A percentile compares a stretch with the other conserved stretches of the same genome.
phyloP scores from a whole-genome alignment of 208 protist species.

The Jaenimonas drosophilae region DNA sequence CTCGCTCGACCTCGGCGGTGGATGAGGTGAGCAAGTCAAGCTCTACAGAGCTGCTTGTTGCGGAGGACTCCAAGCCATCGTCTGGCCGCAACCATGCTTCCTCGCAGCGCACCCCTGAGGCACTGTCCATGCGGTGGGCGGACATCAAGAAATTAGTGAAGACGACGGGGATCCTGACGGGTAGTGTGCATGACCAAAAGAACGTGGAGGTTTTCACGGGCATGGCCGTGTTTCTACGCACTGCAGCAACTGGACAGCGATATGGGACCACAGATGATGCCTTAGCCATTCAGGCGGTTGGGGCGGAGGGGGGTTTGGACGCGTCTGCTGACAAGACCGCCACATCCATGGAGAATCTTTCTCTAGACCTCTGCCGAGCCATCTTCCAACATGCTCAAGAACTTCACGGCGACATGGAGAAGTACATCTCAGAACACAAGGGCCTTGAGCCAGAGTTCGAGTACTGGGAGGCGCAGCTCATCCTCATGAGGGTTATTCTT shows the following conservation, averaged over 20 bases:
- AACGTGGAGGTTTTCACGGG: conserved; percentile 82
- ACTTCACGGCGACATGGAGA: conserved; percentile 50
- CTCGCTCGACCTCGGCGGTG: neutral
- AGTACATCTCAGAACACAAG: conserved; percentile 17
- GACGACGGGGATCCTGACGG: conserved; percentile 8
- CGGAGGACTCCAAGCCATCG: neutral
- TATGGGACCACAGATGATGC: conserved; percentile 33
- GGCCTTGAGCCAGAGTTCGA: conserved; percentile 72
- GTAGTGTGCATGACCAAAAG: neutral
- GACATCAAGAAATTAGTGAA: conserved; percentile 15
- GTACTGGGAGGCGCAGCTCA: conserved; percentile 77
- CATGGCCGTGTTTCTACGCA: conserved; percentile 57
- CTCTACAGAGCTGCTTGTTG: neutral
- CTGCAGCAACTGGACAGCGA: conserved; percentile 42
- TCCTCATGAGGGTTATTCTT: conserved; percentile 54
- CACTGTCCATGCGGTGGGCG: conserved; percentile 16
- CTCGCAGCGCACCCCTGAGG: conserved; percentile 9
- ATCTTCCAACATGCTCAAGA: conserved; percentile 40
- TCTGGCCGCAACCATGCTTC: neutral
- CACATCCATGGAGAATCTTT: conserved; percentile 27
- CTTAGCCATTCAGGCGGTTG: conserved; percentile 20
- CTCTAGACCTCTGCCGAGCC: conserved; percentile 38
- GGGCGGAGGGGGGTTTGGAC: conserved; percentile 2
- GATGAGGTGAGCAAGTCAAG: neutral
- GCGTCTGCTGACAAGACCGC: neutral